These are phyloP conservation scores for Fusarium nurragi DNA, from an alignment of 2,329 filamentous ascomycete species.

Conservation along the genomic window DNA sequence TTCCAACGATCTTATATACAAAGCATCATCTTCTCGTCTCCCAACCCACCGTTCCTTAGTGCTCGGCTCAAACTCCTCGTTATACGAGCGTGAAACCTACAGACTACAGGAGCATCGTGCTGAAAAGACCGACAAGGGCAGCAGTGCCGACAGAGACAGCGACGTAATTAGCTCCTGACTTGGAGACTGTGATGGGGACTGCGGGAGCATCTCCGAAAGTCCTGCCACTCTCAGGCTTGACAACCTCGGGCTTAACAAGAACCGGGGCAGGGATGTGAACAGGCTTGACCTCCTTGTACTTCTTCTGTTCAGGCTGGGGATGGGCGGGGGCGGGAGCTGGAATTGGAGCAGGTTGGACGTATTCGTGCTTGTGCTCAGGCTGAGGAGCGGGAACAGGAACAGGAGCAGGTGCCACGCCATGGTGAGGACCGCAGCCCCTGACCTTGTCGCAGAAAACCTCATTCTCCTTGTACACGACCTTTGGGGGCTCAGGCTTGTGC, in stretches of 20 bases:
- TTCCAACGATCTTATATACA: conserved; percentile 19
- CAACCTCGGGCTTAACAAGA: not conserved
- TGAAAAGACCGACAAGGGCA: conserved; percentile 22
- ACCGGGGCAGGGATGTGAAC: conserved; percentile 14
- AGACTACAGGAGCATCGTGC: conserved; percentile 28
- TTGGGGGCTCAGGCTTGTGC: not conserved
- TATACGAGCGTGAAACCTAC: not conserved
- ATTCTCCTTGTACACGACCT: not conserved
- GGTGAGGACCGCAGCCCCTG: not conserved
- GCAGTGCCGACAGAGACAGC: conserved; percentile 19
- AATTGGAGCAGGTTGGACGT: not conserved
- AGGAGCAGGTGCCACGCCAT: not conserved
- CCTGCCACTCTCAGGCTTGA: not conserved
- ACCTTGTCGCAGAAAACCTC: not conserved
- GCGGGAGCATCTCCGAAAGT: not conserved
- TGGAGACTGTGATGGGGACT: conserved; percentile 30
- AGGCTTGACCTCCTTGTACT: not conserved
- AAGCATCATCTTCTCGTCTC: not conserved
- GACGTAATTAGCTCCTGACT: conserved; percentile 30
- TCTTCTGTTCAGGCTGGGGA: not conserved
- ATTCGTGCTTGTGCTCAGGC: not conserved
- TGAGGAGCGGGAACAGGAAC: not conserved
- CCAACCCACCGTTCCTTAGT: not conserved
- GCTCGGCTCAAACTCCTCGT: not conserved
- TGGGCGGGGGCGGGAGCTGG: not conserved